Evolutionary conservation across 2,329 filamentous ascomycete genomes (phyloP).

Genomic region (Thielaviopsis musarum): DNA sequence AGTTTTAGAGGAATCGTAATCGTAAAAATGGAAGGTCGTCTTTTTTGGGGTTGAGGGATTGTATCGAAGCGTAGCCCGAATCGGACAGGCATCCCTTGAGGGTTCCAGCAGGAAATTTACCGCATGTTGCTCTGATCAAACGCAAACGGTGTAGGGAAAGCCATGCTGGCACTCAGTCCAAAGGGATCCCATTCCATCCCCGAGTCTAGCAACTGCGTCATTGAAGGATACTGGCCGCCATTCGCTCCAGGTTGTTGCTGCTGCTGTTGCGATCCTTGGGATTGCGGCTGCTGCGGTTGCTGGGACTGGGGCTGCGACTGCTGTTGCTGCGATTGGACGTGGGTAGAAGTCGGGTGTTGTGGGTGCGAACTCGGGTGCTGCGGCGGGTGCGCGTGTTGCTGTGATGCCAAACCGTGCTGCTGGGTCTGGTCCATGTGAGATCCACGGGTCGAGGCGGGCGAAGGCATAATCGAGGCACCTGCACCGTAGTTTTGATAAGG

Average conservation of each 20-base stretch:
- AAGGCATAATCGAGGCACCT: constrained; percentile 20
- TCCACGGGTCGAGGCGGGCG: constrained; percentile 29
- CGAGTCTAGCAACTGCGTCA: constrained; percentile 52
- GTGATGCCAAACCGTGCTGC: not conserved
- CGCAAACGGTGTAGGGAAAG: constrained; percentile 71
- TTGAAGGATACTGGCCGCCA: constrained; percentile 37
- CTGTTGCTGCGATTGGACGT: constrained; percentile 14
- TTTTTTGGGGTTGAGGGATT: not conserved
- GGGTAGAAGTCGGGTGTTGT: constrained; percentile 17
- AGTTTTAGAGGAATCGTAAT: not conserved
- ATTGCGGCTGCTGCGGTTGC: constrained; percentile 15
- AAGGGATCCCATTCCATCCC: constrained; percentile 89
- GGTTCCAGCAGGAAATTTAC: constrained; percentile 16
- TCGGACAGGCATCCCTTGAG: not conserved
- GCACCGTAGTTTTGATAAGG: constrained; percentile 37
- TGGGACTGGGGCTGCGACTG: constrained; percentile 18
- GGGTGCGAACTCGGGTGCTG: constrained; percentile 22
- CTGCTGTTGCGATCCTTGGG: constrained; percentile 18
- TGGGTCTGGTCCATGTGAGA: constrained; percentile 19
- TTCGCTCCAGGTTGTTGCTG: not conserved
- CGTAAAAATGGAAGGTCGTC: not conserved
- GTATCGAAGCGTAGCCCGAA: no score
- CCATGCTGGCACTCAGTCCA: constrained; percentile 84
- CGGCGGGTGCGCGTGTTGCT: constrained; percentile 20
- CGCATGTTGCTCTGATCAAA: constrained; percentile 47